Conservation (phyloP, 2,329 filamentous ascomycete genomes). For the Exserohilum rostratum region DNA sequence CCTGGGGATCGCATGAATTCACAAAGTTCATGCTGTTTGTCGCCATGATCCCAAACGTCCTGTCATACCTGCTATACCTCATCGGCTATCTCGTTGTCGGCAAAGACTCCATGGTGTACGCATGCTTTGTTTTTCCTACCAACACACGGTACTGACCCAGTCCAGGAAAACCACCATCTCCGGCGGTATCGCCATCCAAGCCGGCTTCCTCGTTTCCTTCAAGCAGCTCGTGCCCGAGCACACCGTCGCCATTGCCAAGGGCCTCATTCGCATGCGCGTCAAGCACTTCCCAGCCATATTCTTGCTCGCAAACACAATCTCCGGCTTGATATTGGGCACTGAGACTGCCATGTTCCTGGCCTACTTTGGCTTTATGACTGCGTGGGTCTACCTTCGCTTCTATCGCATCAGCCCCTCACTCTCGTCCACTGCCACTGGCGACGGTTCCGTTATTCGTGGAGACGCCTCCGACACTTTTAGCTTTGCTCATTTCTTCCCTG, state of each 20-base stretch:
- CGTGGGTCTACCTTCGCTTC: conserved; percentile 96
- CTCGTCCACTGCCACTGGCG: conserved; percentile 60
- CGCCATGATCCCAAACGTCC: conserved; percentile 77
- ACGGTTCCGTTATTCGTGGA: conserved; percentile 69
- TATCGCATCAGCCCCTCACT: conserved; percentile 75
- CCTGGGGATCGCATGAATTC: conserved; percentile 91
- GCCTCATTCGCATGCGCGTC: conserved; percentile 86
- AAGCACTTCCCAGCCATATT: conserved; percentile 79
- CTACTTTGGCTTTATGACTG: conserved; percentile 80
- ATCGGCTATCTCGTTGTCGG: conserved; percentile 73
- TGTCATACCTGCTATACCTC: conserved; percentile 75
- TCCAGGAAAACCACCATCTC: conserved; percentile 77
- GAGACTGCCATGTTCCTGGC: conserved; percentile 80
- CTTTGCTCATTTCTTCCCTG: conserved; percentile 94
- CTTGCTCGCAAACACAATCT: conserved; percentile 72
- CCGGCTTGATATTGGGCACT: conserved; percentile 68
- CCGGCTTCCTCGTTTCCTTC: conserved; percentile 93
- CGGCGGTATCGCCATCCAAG: conserved; percentile 87
- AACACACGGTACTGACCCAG: conserved; percentile 18
- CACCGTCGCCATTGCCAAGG: conserved; percentile 91
- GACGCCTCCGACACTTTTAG: conserved; percentile 97
- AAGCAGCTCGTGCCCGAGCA: conserved; percentile 97
- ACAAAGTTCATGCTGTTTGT: conserved; percentile 85
- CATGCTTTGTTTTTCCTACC: conserved; percentile 19
- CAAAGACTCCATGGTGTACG: conserved; percentile 72